phyloP scores from a whole-genome alignment of 805 yeast species.

The Wickerhamiella siamensis region DNA sequence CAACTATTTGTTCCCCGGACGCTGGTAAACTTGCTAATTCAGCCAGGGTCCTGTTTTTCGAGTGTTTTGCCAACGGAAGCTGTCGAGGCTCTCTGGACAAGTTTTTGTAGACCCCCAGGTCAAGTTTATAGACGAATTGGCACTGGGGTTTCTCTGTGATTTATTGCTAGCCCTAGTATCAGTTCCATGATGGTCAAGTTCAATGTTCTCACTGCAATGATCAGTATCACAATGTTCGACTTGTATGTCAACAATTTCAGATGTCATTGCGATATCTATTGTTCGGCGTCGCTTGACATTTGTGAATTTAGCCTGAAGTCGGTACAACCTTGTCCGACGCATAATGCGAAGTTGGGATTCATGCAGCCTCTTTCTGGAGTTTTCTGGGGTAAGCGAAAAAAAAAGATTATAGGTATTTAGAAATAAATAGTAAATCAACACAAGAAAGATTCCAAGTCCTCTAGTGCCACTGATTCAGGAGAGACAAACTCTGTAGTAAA shows the following conservation, averaged over 20 bases:
- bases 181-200: too few relatives aligned
- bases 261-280: too few relatives aligned
- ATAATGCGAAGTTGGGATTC: too few relatives aligned
- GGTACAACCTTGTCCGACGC: too few relatives aligned
- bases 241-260: too few relatives aligned
- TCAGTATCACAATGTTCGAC: too few relatives aligned
- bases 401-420: not conserved
- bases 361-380: too few relatives aligned
- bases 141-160: not conserved
- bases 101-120: not conserved
- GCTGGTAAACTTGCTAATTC: not conserved
- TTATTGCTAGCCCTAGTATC: too few relatives aligned
- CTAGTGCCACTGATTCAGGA: constrained; percentile 19
- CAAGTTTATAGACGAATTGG: too few relatives aligned
- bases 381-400: not conserved
- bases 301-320: too few relatives aligned
- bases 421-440: constrained; percentile 12
- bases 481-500: constrained; percentile 13
- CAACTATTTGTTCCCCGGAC: constrained; percentile 84
- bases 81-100: not conserved
- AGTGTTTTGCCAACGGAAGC: not conserved
- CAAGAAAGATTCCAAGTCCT: constrained; percentile 19
- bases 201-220: too few relatives aligned
- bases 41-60: constrained; percentile 1
- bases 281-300: too few relatives aligned